These are phyloP conservation scores for Lepidium africanum DNA, from an alignment of 345 rosid genomes.

Conservation along the genomic window DNA sequence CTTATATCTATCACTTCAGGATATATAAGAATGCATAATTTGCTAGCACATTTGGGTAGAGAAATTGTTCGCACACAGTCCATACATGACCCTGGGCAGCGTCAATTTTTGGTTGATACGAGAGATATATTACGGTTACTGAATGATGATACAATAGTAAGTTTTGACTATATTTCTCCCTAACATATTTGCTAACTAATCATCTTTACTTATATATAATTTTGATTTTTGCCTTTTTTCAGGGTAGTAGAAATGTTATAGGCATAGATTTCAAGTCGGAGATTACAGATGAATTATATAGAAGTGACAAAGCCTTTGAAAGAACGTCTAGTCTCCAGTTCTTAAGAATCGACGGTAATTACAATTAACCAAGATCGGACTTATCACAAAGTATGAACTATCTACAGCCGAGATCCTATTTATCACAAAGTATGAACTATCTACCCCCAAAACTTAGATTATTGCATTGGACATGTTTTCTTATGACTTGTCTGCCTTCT, in stretches of 20 bases:
- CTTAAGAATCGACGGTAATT: neutral
- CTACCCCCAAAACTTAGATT: neutral
- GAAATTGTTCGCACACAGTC: neutral
- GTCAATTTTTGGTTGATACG: neutral
- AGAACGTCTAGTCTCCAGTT: neutral
- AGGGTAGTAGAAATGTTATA: neutral
- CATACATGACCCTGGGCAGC: neutral
- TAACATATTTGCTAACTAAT: neutral
- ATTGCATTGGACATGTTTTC: neutral
- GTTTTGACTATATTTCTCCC: neutral
- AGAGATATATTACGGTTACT: neutral
- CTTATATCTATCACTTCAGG: neutral
- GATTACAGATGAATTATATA: neutral
- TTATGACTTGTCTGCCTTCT: neutral
- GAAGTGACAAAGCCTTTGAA: neutral
- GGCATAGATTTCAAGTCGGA: neutral
- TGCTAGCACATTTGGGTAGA: neutral
- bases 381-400: neutral
- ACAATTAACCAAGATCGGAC: too few species aligned
- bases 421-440: neutral
- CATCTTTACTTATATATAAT: neutral
- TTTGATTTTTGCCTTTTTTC: neutral
- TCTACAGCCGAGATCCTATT: neutral
- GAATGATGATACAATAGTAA: neutral
- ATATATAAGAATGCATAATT: neutral